Base-by-base conservation (phyloP, 345 rosid genomes). In the Aethionema arabicum region DNA sequence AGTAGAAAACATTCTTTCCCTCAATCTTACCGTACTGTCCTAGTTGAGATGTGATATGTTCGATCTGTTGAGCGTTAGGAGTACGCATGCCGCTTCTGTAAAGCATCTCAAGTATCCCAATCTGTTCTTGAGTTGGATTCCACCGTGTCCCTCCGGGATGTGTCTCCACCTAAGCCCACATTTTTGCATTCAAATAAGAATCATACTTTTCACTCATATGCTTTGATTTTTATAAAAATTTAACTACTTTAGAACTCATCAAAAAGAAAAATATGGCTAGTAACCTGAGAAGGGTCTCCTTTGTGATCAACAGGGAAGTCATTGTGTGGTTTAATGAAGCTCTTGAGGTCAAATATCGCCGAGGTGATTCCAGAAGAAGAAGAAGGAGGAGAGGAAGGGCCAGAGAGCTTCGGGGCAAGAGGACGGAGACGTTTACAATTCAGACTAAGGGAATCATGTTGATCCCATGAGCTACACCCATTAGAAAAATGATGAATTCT, bases 111-210 rank as follows among this genome's bases (percentile, higher is more conserved):
- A 92, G 75, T 68, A 92, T 87, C 51, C 90, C 90, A 65, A 93
- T 85, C 75, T 93, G 99, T 63, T 93, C 99, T 69, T 93, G 97
- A 6, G 99, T 93, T 8, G 99, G 99, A 54, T 93, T 93, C 99
- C 99, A 93, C 63, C 99, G 56, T 33, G 97, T 90, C 40, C 99
- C 99, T 63, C 99, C 99, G 0, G 85, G 89, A 50, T 87, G 98
- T 13, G 95, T 84, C 68, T 88, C 98, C 80, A 85, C 86, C 95
- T 86, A 67, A 57, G 61, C 61, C 46, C 52, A 63, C 59, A 64
- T 8, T 37, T 37, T 35, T 6, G 11, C 14, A 6, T 15, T n/a
- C 3, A 14, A 4, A 49, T 21, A 21, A 21, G 27, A 21, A 21
- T 21, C 53, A 14, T 49, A 50, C 32, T 1, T n/a, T 4, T 55